Percentiles rank a stretch among this genome's conserved stretches.
These are phyloP conservation scores for Aegilops longissima DNA, from an alignment of 176 grass and related monocot species.

Conservation along the genomic window DNA sequence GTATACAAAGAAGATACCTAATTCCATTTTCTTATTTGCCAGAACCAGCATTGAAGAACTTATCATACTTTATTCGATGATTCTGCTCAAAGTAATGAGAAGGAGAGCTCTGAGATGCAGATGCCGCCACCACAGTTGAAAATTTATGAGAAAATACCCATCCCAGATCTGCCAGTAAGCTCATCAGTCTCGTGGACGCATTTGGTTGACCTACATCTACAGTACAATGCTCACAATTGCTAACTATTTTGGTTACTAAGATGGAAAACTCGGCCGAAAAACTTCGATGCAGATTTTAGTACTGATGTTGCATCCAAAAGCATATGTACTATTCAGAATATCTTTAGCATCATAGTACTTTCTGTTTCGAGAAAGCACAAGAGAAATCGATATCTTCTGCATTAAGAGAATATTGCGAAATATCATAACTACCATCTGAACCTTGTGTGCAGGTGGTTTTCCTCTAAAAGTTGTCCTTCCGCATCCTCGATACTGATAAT, in stretches of 20 bases:
- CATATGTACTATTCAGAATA: not conserved
- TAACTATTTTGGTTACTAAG: not conserved
- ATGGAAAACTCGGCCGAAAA: not conserved
- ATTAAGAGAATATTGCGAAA: not conserved
- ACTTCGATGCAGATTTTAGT: not conserved
- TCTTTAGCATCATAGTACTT: not conserved
- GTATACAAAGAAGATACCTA: not conserved
- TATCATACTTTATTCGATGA: conserved; percentile 86
- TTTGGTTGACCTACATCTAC: not conserved
- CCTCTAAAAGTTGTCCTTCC: conserved; percentile 96
- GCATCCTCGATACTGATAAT: conserved; percentile 96
- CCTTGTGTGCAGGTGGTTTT: conserved; percentile 73
- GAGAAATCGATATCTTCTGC: not conserved
- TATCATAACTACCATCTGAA: not conserved
- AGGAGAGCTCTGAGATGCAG: conserved; percentile 48
- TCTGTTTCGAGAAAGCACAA: not conserved
- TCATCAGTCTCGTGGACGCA: not conserved
- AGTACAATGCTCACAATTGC: not conserved
- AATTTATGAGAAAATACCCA: conserved; percentile 90
- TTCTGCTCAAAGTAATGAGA: conserved; percentile 51
- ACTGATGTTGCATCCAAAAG: not conserved
- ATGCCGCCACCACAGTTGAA: conserved; percentile 76
- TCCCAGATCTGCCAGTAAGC: conserved; percentile 87
- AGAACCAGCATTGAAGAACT: conserved; percentile 97
- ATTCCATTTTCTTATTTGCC: conserved; percentile 25